Base-by-base conservation (phyloP, 75 land plant species). In the Pinus tabuliformis region DNA sequence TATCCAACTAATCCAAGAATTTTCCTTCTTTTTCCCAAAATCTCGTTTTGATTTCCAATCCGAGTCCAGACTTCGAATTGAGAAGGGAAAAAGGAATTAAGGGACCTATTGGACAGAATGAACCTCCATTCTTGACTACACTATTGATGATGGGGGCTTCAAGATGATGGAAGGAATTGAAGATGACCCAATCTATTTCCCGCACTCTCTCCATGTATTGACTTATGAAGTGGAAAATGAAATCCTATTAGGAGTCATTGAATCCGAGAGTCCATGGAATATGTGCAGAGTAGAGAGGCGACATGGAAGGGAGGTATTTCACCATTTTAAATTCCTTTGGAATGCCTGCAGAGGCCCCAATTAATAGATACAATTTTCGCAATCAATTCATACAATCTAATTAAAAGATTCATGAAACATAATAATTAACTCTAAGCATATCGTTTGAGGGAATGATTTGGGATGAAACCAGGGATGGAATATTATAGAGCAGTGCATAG, bases 1-100 rank as follows among this genome's bases (percentile, higher is more conserved):
- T 37, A 30, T 84, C 78, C 22, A 89, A 80, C 91, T 88, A 86
- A 0, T 70, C 72, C 1, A 79, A 28, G 80, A 84, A 81, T 36
- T 73, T 18, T 2, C 18, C 16, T 30, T 85, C 83, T 33, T 80
- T 75, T 20, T 56, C 63, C 83, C 81, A 85, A 30, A 78, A 79
- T n/a, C 36, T 20, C 58, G 9, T 8, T 24, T 0, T 24, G 59
- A 30, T 73, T 21, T 16, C 59, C 8, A 26, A 24, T 22, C 59
- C 12, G 49, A 73, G 76, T 6, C 24, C 62, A 3, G 49, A 42
- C 0, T 42, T 42, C 49, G 49, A n/a, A n/a, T n/a, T n/a, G n/a
- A n/a, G n/a, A n/a, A n/a, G n/a, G n/a, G n/a, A n/a, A n/a, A n/a
- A 42, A 6, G 4, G 36, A n/a, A 39, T 39, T 3, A 66, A 39